Percentiles rank a stretch among this genome's conserved stretches.
These are phyloP conservation scores for Chlamydomonas sp. DNA, from an alignment of 139 green algal species.

Conservation along the genomic window DNA sequence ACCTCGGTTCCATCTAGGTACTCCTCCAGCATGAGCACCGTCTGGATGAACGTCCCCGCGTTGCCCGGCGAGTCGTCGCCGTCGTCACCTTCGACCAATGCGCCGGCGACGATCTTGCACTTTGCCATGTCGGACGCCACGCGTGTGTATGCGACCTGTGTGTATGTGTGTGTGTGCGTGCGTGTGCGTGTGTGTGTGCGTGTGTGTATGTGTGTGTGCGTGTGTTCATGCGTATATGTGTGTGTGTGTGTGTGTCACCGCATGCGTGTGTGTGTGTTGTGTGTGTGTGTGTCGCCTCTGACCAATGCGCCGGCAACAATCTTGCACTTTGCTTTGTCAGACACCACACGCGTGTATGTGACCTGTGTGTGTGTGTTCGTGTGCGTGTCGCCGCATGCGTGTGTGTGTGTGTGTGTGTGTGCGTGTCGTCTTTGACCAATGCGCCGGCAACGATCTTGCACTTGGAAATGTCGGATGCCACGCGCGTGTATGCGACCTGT, in stretches of 20 bases:
- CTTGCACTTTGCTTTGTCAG: constrained; percentile 42
- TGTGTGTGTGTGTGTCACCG: no score
- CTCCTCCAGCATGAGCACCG: constrained; percentile 84
- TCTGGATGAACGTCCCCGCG: constrained; percentile 57
- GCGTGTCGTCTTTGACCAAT: constrained; percentile 57
- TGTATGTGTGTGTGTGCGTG: no score
- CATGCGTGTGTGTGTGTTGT: no score
- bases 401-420: no score
- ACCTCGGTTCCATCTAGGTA: no score
- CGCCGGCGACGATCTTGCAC: constrained; percentile 62
- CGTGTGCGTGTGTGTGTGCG: no score
- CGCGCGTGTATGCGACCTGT: constrained; percentile 14
- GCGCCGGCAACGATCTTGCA: constrained; percentile 63
- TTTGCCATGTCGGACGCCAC: constrained; percentile 44
- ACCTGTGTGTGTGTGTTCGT: no score
- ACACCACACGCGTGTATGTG: no score
- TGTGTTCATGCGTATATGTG: no score
- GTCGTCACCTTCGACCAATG: constrained; percentile 56
- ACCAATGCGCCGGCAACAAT: constrained; percentile 68
- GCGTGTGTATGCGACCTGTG: no score
- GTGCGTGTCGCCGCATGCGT: no score
- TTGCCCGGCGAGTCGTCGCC: constrained; percentile 32
- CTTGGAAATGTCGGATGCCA: constrained; percentile 42
- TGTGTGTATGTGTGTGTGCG: no score
- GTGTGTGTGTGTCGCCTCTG: constrained; percentile 56